Conservation (phyloP, 1,284 basidiomycete species). For the Cryptococcus hybrid region DNA sequence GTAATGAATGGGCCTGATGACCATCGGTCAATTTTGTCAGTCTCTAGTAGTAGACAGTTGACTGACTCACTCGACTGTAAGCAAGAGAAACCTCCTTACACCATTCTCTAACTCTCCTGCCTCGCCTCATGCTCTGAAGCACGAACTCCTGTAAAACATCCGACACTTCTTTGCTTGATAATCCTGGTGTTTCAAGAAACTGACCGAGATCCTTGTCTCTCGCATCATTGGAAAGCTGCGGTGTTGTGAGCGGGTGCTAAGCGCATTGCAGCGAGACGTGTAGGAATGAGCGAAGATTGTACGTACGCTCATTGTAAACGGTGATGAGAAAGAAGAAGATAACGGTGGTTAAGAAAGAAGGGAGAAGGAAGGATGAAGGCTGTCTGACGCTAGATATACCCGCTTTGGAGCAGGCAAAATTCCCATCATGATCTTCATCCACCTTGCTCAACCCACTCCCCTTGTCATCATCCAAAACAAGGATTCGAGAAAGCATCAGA, state of each 20-base stretch:
- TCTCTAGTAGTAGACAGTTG: constrained; percentile 8
- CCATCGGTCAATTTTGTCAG: too few species aligned
- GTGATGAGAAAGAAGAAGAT: constrained; percentile 27
- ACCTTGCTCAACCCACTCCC: too few species aligned
- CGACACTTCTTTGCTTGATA: constrained; percentile 1
- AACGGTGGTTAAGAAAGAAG: constrained; percentile 20
- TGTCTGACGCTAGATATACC: constrained; percentile 7
- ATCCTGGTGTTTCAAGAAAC: neutral
- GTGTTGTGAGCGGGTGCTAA: neutral
- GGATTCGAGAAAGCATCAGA: too few species aligned
- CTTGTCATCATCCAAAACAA: too few species aligned
- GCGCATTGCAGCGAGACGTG: neutral
- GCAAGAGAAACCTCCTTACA: constrained; percentile 16
- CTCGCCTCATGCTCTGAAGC: constrained; percentile 8
- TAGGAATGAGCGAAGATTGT: too few species aligned
- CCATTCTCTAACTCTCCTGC: constrained; percentile 24
- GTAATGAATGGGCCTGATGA: neutral
- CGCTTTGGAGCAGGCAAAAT: neutral
- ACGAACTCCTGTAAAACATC: constrained; percentile 22
- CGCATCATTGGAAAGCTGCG: too few species aligned
- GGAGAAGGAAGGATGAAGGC: constrained; percentile 26
- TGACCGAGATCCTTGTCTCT: neutral
- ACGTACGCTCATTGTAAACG: constrained; percentile 27
- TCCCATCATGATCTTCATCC: too few species aligned
- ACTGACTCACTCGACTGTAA: neutral